Percentiles rank a stretch among this genome's conserved stretches.
Conservation (phyloP, 2,329 filamentous ascomycete genomes). For the Pseudogymnoascus sp. region DNA sequence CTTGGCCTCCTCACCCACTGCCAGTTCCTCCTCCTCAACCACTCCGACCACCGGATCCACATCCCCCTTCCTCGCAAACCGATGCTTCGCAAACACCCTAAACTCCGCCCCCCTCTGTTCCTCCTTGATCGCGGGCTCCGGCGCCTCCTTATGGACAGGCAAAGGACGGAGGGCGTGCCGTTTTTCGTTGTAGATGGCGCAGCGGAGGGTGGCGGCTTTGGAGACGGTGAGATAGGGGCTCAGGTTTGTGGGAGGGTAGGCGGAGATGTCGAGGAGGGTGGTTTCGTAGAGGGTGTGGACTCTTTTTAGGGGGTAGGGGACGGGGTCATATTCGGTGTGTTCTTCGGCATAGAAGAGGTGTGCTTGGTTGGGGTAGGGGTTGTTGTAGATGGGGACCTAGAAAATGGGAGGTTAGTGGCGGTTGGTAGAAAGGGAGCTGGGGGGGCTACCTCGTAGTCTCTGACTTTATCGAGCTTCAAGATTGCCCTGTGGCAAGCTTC, state of each 20-base stretch:
- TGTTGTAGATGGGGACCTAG: background rate
- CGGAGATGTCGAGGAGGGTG: conserved; percentile 22
- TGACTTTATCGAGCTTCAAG: conserved; percentile 22
- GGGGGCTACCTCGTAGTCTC: conserved; percentile 21
- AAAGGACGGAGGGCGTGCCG: conserved; percentile 12
- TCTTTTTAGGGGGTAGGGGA: conserved; percentile 17
- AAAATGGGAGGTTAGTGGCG: background rate
- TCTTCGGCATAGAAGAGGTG: conserved; percentile 25
- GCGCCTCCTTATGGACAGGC: conserved; percentile 12
- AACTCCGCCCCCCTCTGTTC: background rate
- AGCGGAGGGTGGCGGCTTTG: conserved; percentile 18
- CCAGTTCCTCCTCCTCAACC: background rate
- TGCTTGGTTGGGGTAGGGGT: background rate
- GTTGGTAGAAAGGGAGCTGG: background rate
- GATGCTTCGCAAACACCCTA: background rate
- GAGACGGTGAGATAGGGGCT: conserved; percentile 15
- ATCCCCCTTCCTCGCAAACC: background rate
- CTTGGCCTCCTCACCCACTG: background rate
- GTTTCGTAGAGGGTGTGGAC: conserved; percentile 23
- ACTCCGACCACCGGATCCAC: background rate
- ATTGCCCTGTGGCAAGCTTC: conserved; percentile 16
- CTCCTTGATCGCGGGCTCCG: background rate
- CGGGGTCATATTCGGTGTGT: conserved; percentile 16
- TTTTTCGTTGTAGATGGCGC: conserved; percentile 13
- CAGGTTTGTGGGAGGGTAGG: background rate